phyloP scores from a whole-genome alignment of 495 filamentous ascomycete species.

The Daldinia caldariorum region DNA sequence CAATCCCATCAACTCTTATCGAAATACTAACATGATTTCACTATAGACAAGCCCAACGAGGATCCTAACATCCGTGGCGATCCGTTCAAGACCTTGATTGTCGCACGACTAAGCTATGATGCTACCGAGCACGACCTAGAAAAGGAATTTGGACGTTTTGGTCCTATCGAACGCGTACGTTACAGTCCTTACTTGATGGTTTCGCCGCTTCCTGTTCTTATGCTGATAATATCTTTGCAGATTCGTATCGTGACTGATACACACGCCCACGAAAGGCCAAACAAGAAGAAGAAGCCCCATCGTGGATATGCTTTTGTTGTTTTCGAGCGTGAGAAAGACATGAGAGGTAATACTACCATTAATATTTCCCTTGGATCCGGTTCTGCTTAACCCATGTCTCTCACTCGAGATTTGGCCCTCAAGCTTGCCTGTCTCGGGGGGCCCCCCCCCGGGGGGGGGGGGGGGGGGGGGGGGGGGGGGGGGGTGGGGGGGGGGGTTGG shows the following conservation, averaged over 20 bases:
- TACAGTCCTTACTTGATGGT: conserved; percentile 5
- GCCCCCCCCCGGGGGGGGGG: too few species aligned
- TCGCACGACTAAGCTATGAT: conserved; percentile 88
- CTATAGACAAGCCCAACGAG: conserved; percentile 72
- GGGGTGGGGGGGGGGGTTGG: too few species aligned
- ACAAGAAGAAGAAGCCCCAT: conserved; percentile 83
- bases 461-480: too few species aligned
- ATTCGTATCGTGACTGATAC: conserved; percentile 84
- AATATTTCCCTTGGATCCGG: conserved; percentile 53
- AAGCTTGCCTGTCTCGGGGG: conserved; percentile 66
- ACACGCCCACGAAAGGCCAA: conserved; percentile 72
- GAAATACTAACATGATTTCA: neutral
- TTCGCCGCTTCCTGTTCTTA: neutral
- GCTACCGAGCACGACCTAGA: conserved; percentile 89
- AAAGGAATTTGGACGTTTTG: conserved; percentile 92
- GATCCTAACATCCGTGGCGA: conserved; percentile 90
- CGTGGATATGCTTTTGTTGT: conserved; percentile 97
- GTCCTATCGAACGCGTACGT: conserved; percentile 90
- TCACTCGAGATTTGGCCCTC: conserved; percentile 61
- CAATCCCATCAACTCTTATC: conserved; percentile 11
- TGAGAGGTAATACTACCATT: conserved; percentile 86
- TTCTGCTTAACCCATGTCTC: conserved; percentile 46
- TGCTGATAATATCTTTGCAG: conserved; percentile 57
- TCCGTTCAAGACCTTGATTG: conserved; percentile 93
- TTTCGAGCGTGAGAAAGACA: conserved; percentile 96